Evolutionary conservation across 2,329 filamentous ascomycete genomes (phyloP), one percentile per base, ranked within the genome.

Genomic region (Podosphaera fusca): DNA sequence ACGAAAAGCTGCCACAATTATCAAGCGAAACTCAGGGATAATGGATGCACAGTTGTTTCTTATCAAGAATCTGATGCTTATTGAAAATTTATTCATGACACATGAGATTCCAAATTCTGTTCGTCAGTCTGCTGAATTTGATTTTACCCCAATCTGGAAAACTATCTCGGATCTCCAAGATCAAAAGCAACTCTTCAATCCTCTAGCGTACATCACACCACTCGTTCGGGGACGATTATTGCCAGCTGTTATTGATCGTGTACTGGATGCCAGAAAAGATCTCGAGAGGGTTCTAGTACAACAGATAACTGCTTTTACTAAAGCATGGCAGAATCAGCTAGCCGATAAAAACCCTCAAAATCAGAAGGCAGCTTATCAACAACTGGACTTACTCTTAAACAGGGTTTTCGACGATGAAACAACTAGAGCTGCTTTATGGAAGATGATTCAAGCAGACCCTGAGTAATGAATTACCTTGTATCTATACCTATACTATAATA

Each of bases 21-120:
- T 94, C 62, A 77, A 80, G 57, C 76, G 76, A 40, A 80, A 79
- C 60, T 69, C 70, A n/a, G 72, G 72, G 67, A 76, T 78, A 1
- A 76, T 82, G 5, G 88, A 96, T 67, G 79, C 85, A 0, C 85
- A 95, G 63, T 76, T 98, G 3, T 98, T 98, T 70, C 82, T 95
- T 65, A 83, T 98, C 64, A 92, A 90, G 64, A 95, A 98, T 67
- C 77, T 98, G 1, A 82, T 98, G 55, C 83, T 95, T 55, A 78
- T 98, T 55, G 96, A 96, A 70, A 94, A 95, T 67, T 87, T 95
- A 67, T 85, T 98, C 55, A 82, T 98, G 33, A 89, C 89, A 8
- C 88, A 98, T 60, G 92, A 98, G 70, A 95, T 98, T 62, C 89
- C 79, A 55, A 79, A 82, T 61, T 75, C 63, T 14, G 72, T 78